Percentiles rank a stretch among this genome's conserved stretches.
Evolutionary conservation across 164 flowering plant genomes (phyloP).

Genomic region (Aristolochia contorta): DNA sequence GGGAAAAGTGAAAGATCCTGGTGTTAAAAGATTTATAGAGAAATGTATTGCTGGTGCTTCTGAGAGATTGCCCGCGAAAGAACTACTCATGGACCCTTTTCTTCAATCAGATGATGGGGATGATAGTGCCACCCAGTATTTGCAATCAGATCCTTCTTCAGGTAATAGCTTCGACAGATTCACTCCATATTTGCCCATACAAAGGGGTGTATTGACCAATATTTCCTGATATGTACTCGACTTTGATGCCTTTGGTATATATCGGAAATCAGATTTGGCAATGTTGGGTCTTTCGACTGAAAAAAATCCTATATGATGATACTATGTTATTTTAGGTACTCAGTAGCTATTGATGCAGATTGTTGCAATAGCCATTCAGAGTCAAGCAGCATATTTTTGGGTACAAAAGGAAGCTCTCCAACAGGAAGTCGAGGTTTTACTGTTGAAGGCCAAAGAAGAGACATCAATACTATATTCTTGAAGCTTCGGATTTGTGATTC

Average conservation of each 20-base stretch:
- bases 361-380: slow-evolving; percentile 11
- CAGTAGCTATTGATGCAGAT: slow-evolving; percentile 27
- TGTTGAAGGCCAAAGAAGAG: slow-evolving; percentile 74
- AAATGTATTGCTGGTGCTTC: slow-evolving; percentile 79
- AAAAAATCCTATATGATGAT: neutral
- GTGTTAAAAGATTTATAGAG: slow-evolving; percentile 65
- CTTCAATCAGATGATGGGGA: slow-evolving; percentile 44
- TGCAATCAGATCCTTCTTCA: slow-evolving; percentile 16
- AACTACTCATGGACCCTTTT: slow-evolving; percentile 76
- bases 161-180: slow-evolving; percentile 22
- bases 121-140: slow-evolving; percentile 29
- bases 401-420: slow-evolving; percentile 11
- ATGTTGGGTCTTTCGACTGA: neutral
- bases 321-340: neutral
- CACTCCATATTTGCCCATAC: too few relatives aligned
- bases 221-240: too few relatives aligned
- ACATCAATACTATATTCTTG: slow-evolving; percentile 63
- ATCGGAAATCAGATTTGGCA: neutral
- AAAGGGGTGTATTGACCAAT: too few relatives aligned
- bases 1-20: slow-evolving; percentile 68
- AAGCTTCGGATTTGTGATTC: slow-evolving; percentile 73
- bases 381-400: slow-evolving; percentile 4
- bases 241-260: too few relatives aligned
- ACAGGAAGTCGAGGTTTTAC: slow-evolving; percentile 46
- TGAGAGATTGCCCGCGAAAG: slow-evolving; percentile 64